These are phyloP conservation scores for Neurospora sp. DNA, from an alignment of 495 filamentous ascomycete species.

Conservation along the genomic window DNA sequence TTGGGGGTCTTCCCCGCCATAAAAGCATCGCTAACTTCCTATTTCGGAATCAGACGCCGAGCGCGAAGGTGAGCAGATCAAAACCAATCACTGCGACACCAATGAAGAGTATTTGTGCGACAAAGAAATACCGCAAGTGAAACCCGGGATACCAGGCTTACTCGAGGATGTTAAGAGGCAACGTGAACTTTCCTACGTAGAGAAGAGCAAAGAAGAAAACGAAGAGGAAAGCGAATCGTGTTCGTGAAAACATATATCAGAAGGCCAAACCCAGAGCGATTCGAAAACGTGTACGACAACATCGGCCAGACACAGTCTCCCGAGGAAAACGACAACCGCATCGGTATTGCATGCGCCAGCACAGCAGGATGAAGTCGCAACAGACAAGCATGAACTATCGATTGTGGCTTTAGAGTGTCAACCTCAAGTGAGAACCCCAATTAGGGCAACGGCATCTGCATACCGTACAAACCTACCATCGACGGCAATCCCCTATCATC, in stretches of 20 bases:
- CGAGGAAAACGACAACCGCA: neutral
- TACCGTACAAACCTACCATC: neutral
- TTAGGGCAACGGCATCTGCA: neutral
- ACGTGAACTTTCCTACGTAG: neutral
- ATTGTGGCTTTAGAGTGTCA: neutral
- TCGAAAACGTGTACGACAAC: neutral
- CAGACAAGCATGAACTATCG: neutral
- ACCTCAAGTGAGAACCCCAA: neutral
- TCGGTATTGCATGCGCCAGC: neutral
- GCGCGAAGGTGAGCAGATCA: neutral
- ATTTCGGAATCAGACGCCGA: neutral
- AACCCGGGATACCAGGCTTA: neutral
- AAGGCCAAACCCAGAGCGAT: neutral
- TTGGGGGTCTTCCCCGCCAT: neutral
- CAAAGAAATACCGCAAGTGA: neutral
- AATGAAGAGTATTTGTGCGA: neutral
- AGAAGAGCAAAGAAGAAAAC: neutral
- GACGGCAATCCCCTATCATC: neutral
- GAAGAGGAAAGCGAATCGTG: neutral
- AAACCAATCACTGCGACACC: neutral
- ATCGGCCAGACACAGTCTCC: neutral
- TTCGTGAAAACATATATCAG: neutral
- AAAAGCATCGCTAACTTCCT: slow-evolving; percentile 2
- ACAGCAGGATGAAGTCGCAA: neutral
- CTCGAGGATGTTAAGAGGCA: neutral